Base-by-base conservation (phyloP, 1,139 yeast genomes). In the Yamadazyma diddensiae region DNA sequence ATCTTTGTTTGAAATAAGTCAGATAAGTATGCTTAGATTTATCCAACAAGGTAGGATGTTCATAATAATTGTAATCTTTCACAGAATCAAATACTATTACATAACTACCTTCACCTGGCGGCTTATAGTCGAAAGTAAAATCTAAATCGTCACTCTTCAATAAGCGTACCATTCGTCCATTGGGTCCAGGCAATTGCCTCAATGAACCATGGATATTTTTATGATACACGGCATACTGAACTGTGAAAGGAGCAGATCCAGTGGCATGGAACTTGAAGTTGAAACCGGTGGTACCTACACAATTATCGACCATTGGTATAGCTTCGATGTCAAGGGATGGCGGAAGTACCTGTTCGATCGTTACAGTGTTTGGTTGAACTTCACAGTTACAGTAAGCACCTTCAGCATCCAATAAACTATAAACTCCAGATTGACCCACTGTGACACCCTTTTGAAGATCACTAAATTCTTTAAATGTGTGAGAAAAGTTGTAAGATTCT, bases 221-320 rank as follows among this genome's bases (percentile, higher is more conserved):
- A 12, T 33, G 40, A 49, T 75, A 84, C 6, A 82, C 79, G 26
- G 73, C 70, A 40, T 81, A 80, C 26, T 69, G 70, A 11, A 88
- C 69, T 29, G 70, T 70, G 58, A 83, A 92, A 3, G 97, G 97
- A 1, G 95, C 83, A 17, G 79, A 73, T 11, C 98, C 98, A 5
- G 73, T 61, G 32, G 85, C 70, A 29, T 77, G 81, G 43, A 90
- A 88, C 29, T 74, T 73, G 37, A 87, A 78, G 15, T 65, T 62
- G 45, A 70, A 76, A 0, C 97, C 98, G 7, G 87, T 80, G 33
- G 90, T 86, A 1, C 98, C 98, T 21, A 94, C 84, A 62, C 99
- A 92, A 37, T 82, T 77, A 50, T 92, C 97, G 22, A 78, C 65
- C 3, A 90, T 77, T 2, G 88, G 79, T 3, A 66, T 62, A 1